Percentiles rank a stretch among this genome's conserved stretches.
Conservation (phyloP, 768 basidiomycete species). For the Lactarius akahatsu region DNA sequence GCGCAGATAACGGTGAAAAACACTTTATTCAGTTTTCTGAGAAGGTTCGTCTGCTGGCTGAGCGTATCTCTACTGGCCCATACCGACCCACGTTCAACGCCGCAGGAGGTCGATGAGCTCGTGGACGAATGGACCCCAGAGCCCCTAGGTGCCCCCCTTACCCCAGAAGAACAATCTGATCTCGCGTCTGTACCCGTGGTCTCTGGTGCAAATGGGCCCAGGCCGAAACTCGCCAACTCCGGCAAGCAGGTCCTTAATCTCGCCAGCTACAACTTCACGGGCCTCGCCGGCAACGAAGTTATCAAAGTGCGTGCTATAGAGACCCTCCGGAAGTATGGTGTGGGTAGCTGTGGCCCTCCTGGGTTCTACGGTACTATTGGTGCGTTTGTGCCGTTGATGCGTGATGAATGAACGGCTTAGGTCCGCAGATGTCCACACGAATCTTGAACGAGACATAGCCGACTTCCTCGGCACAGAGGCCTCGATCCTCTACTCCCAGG, state of each 20-base stretch:
- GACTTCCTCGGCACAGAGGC: slow-evolving; percentile 88
- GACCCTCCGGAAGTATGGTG: slow-evolving; percentile 82
- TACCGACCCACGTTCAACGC: neutral
- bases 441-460: slow-evolving; percentile 85
- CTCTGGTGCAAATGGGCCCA: slow-evolving; percentile 76
- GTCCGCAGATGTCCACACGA: slow-evolving; percentile 82
- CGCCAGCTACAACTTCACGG: slow-evolving; percentile 89
- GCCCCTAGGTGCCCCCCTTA: slow-evolving; percentile 66
- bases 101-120: slow-evolving; percentile 92
- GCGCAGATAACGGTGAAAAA: slow-evolving; percentile 79
- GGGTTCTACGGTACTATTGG: slow-evolving; percentile 97
- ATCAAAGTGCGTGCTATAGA: slow-evolving; percentile 85
- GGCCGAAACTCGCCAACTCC: slow-evolving; percentile 69
- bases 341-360: slow-evolving; percentile 94
- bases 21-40: slow-evolving; percentile 90
- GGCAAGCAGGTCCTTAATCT: slow-evolving; percentile 83
- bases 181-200: slow-evolving; percentile 76
- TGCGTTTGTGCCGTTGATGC: slow-evolving; percentile 39
- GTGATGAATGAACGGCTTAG: neutral
- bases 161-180: slow-evolving; percentile 59
- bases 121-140: slow-evolving; percentile 95
- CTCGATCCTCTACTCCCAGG: slow-evolving; percentile 91
- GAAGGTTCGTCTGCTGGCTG: slow-evolving; percentile 56
- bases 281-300: slow-evolving; percentile 81
- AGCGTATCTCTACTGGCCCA: neutral